Percentiles rank a stretch among this genome's conserved stretches.
Evolutionary conservation across 176 grass and related monocot genomes (phyloP).

Genomic region (Hsuehochloa calcarea): DNA sequence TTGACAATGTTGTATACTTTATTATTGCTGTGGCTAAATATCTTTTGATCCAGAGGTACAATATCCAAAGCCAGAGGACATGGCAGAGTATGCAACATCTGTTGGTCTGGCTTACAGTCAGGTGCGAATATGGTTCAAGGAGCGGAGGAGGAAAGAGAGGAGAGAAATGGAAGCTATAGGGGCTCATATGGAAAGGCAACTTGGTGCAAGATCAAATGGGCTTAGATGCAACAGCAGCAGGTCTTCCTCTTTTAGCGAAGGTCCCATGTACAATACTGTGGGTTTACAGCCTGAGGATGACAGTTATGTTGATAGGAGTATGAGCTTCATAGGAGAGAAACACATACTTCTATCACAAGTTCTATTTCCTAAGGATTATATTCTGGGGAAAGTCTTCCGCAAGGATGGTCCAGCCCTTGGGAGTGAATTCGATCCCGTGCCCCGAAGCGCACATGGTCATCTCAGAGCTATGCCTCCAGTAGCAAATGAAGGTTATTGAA

Average conservation of each 20-base stretch:
- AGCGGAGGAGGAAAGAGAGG: conserved; percentile 94
- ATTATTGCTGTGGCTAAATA: neutral
- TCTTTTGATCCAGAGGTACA: conserved; percentile 52
- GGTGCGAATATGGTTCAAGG: conserved; percentile 88
- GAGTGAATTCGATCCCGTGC: conserved; percentile 53
- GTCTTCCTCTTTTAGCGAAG: conserved; percentile 25
- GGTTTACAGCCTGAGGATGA: neutral
- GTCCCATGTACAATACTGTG: conserved; percentile 5
- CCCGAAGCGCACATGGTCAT: conserved; percentile 30
- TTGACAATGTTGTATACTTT: neutral
- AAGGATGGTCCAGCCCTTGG: conserved; percentile 91
- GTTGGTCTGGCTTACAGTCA: conserved; percentile 78
- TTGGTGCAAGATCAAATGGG: conserved; percentile 36
- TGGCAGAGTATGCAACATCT: conserved; percentile 60
- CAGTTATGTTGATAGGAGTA: conserved; percentile 9
- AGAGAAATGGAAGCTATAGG: conserved; percentile 43
- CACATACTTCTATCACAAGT: conserved; percentile 47
- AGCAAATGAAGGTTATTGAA: neutral
- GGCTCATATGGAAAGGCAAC: conserved; percentile 25
- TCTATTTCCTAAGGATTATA: conserved; percentile 74
- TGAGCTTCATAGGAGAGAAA: conserved; percentile 40
- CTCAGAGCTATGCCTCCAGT: conserved; percentile 49
- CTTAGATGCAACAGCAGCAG: conserved; percentile 37
- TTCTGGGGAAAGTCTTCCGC: conserved; percentile 81
- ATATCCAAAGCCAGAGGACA: conserved; percentile 68